Evolutionary conservation across 2,329 filamentous ascomycete species (phyloP).

Genomic region (Monosporascus sp.): DNA sequence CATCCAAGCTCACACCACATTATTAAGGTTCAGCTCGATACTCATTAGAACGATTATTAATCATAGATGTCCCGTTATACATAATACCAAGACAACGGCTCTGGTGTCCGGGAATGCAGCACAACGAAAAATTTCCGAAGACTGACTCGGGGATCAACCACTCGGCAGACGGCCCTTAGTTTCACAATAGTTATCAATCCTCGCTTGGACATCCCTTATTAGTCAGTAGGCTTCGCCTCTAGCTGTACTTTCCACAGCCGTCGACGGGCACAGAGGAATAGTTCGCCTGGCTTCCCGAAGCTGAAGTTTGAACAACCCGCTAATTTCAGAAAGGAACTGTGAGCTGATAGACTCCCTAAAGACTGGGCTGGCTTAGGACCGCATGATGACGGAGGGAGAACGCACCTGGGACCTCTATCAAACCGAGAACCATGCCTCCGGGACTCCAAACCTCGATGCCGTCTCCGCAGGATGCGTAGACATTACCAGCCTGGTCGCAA

Average conservation of each 20-base stretch:
- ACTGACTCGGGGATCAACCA: no score
- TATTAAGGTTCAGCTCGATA: no score
- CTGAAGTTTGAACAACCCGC: constrained; percentile 40
- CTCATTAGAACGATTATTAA: no score
- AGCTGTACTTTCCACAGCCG: constrained; percentile 39
- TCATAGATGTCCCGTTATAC: no score
- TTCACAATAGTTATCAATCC: not conserved
- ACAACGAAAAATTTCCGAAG: no score
- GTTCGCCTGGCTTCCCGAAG: constrained; percentile 35
- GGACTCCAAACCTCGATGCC: constrained; percentile 46
- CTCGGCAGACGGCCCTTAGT: not conserved
- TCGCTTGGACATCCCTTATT: not conserved
- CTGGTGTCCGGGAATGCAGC: no score
- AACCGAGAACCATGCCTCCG: constrained; percentile 38
- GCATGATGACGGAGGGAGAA: not conserved
- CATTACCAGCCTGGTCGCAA: constrained; percentile 38
- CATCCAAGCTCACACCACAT: no score
- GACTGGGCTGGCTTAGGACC: constrained; percentile 1
- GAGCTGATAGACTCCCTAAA: not conserved
- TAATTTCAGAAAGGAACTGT: constrained; percentile 3
- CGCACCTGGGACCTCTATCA: constrained; percentile 33
- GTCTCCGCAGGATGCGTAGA: constrained; percentile 43
- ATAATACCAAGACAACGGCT: no score
- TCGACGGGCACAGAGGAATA: constrained; percentile 45
- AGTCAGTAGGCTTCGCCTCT: not conserved